These are phyloP conservation scores for Fusarium sp. DNA, from an alignment of 2,329 filamentous ascomycete species.

Conservation along the genomic window DNA sequence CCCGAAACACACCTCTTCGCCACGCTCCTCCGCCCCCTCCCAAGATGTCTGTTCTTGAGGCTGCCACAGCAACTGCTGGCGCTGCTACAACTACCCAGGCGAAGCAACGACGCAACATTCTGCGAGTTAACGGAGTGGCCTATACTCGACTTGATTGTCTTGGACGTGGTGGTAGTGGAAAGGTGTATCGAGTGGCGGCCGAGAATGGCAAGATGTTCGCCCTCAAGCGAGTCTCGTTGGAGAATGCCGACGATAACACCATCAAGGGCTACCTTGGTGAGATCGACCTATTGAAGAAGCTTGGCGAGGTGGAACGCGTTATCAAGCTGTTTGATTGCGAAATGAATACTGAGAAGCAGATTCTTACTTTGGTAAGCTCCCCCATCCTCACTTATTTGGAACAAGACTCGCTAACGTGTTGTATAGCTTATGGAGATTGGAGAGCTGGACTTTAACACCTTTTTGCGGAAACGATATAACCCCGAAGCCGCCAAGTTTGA, in stretches of 20 bases:
- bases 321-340: conserved; percentile 93
- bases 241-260: conserved; percentile 86
- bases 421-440: conserved; percentile 93
- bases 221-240: conserved; percentile 90
- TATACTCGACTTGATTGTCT: conserved; percentile 93
- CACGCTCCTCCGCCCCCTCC: conserved; percentile 86
- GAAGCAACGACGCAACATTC: conserved; percentile 82
- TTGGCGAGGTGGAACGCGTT: conserved; percentile 88
- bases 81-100: conserved; percentile 80
- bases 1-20: conserved; percentile 79
- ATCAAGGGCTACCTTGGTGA: conserved; percentile 93
- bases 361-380: conserved; percentile 82
- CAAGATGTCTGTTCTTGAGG: conserved; percentile 96
- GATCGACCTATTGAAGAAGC: conserved; percentile 87
- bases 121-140: conserved; percentile 89
- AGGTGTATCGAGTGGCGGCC: conserved; percentile 96
- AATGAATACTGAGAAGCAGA: conserved; percentile 90
- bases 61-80: conserved; percentile 85
- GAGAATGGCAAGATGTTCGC: conserved; percentile 97
- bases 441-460: conserved; percentile 90
- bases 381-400: not conserved
- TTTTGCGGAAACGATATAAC: conserved; percentile 80
- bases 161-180: conserved; percentile 90
- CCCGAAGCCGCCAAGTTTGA: conserved; percentile 83
- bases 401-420: conserved; percentile 34